phyloP scores from a whole-genome alignment of 352 stramenopile genomes.

The Pythium pectinolyticum region DNA sequence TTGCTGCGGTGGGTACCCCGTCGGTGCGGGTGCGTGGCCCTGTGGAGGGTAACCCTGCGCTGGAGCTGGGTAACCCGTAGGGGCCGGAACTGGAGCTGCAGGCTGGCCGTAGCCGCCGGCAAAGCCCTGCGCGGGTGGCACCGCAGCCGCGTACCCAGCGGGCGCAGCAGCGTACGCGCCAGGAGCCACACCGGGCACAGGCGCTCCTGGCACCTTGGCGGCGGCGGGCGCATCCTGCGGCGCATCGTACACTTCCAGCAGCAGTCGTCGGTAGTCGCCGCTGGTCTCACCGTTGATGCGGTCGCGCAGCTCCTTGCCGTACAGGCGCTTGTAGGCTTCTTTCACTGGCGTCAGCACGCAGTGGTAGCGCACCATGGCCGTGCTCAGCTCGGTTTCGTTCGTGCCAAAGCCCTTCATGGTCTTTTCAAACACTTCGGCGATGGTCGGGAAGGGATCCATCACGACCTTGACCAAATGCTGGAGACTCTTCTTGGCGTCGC shows the following conservation, averaged over 20 bases:
- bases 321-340: slow-evolving; percentile 66
- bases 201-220: slow-evolving; percentile 11
- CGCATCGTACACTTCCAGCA: slow-evolving; percentile 67
- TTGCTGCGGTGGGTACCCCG: slow-evolving; percentile 34
- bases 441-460: slow-evolving; percentile 63
- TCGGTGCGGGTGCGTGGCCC: slow-evolving; percentile 10
- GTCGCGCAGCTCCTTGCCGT: slow-evolving; percentile 72
- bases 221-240: slow-evolving; percentile 40
- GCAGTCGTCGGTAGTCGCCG: slow-evolving; percentile 63
- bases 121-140: slow-evolving; percentile 1
- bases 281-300: slow-evolving; percentile 77
- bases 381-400: slow-evolving; percentile 56
- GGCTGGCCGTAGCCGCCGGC: background rate
- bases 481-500: slow-evolving; percentile 70
- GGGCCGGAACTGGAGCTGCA: slow-evolving; percentile 20
- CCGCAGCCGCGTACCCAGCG: slow-evolving; percentile 2
- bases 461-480: slow-evolving; percentile 48
- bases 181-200: background rate
- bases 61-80: slow-evolving; percentile 14
- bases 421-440: slow-evolving; percentile 60
- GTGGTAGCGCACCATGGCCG: slow-evolving; percentile 71
- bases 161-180: slow-evolving; percentile 13
- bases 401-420: slow-evolving; percentile 75
- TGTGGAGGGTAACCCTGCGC: slow-evolving; percentile 9
- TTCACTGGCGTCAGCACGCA: slow-evolving; percentile 61